Percentiles rank a stretch among this genome's conserved stretches.
phyloP scores from a whole-genome alignment of 164 flowering plant genomes.

The Nymphaea colorata region DNA sequence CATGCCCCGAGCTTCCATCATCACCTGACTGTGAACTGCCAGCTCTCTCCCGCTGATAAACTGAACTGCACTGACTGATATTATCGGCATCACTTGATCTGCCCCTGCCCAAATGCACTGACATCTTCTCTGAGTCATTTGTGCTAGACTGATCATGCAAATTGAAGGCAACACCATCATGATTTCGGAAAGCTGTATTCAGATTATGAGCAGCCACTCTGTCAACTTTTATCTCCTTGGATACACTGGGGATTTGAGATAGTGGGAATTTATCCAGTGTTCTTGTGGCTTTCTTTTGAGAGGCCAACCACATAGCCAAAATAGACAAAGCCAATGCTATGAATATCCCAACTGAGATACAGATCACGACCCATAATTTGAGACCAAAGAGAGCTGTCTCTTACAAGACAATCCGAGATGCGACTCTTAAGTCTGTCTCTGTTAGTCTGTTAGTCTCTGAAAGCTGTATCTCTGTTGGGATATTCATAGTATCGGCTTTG shows the following conservation, averaged over 20 bases:
- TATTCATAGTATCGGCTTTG: no score
- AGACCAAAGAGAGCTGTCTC: slow-evolving; percentile 40
- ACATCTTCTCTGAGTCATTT: slow-evolving; percentile 47
- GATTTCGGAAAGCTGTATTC: slow-evolving; percentile 26
- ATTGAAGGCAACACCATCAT: slow-evolving; percentile 26
- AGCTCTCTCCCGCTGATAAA: slow-evolving; percentile 48
- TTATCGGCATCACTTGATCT: slow-evolving; percentile 69
- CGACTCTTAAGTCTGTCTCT: no score
- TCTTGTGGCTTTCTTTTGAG: slow-evolving; percentile 44
- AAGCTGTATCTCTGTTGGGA: no score
- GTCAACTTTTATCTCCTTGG: slow-evolving; percentile 75
- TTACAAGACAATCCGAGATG: no score
- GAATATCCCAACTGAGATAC: slow-evolving; percentile 52
- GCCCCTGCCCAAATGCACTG: slow-evolving; percentile 49
- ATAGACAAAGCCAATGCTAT: slow-evolving; percentile 50
- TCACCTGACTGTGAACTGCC: slow-evolving; percentile 78
- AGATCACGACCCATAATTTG: slow-evolving; percentile 68
- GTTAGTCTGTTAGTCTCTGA: no score
- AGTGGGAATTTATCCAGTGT: slow-evolving; percentile 29
- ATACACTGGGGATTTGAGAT: slow-evolving; percentile 55
- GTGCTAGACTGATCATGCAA: slow-evolving; percentile 35
- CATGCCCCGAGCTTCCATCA: slow-evolving; percentile 53
- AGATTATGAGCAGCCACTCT: slow-evolving; percentile 26
- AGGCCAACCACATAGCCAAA: slow-evolving; percentile 47
- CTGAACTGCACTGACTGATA: slow-evolving; percentile 62